These are phyloP conservation scores for Alectoria sarmentosa DNA, from an alignment of 495 filamentous ascomycete genomes.

Conservation along the genomic window DNA sequence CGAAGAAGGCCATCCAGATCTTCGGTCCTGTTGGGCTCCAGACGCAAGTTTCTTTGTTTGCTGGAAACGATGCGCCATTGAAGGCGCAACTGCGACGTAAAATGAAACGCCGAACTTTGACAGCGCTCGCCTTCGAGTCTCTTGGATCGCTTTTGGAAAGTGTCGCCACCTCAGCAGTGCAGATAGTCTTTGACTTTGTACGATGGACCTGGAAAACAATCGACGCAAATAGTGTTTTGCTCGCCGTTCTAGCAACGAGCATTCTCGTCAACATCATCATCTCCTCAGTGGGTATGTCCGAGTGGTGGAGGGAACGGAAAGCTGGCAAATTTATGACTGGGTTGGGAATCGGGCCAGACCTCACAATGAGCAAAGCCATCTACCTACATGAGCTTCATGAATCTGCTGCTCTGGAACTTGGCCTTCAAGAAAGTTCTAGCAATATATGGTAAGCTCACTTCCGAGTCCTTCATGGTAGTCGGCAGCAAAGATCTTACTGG, in stretches of 20 bases:
- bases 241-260: constrained; percentile 60
- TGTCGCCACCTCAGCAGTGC: constrained; percentile 61
- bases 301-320: constrained; percentile 81
- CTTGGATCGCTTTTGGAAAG: constrained; percentile 61
- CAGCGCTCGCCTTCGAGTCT: constrained; percentile 63
- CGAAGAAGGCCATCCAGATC: constrained; percentile 82
- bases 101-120: constrained; percentile 60
- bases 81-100: constrained; percentile 42
- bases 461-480: neutral
- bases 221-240: constrained; percentile 67
- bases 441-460: constrained; percentile 31
- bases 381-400: constrained; percentile 78
- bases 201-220: constrained; percentile 59
- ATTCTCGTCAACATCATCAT: constrained; percentile 63
- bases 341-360: constrained; percentile 70
- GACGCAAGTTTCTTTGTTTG: constrained; percentile 57
- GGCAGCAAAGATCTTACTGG: neutral
- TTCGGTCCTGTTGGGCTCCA: constrained; percentile 83
- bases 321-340: constrained; percentile 71
- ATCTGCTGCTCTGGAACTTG: constrained; percentile 39
- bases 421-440: constrained; percentile 12
- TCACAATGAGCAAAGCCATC: constrained; percentile 76
- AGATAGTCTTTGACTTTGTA: constrained; percentile 59
- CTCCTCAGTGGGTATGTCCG: constrained; percentile 55
- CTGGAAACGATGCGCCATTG: constrained; percentile 35